Conservation (phyloP, 106 monocot genomes). For the Alisma plantagoaquatica region DNA sequence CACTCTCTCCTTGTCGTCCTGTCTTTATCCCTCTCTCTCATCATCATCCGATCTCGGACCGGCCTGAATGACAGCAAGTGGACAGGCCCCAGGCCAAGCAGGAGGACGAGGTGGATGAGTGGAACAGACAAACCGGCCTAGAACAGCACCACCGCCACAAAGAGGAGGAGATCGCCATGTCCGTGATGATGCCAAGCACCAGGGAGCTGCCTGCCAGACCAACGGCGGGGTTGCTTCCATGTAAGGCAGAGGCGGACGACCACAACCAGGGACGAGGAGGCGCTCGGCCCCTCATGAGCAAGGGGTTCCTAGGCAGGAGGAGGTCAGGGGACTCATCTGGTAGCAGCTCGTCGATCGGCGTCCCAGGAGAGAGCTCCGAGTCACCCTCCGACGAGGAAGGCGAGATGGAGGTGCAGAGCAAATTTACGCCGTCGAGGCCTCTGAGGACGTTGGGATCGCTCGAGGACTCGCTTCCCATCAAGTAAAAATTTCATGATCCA, state of each 20-base stretch:
- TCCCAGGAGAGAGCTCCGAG: not conserved
- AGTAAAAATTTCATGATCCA: conserved; percentile 27
- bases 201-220: not conserved
- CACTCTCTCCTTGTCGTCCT: no score
- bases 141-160: not conserved
- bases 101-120: not conserved
- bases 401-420: conserved; percentile 28
- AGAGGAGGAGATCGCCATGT: not conserved
- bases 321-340: no score
- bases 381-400: conserved; percentile 6
- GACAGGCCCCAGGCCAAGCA: not conserved
- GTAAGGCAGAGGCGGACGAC: no score
- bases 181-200: not conserved
- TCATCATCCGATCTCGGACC: no score
- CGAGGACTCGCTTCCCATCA: conserved; percentile 64
- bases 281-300: not conserved
- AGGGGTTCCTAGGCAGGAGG: not conserved
- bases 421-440: conserved; percentile 5
- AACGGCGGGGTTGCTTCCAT: no score
- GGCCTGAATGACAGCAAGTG: not conserved
- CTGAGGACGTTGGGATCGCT: conserved; percentile 29
- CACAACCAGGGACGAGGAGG: no score
- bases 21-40: no score
- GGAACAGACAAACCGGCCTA: no score
- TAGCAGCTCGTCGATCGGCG: conserved; percentile 5